Conservation (phyloP, 73 alveolate genomes). For the Tetrahymena borealis region DNA sequence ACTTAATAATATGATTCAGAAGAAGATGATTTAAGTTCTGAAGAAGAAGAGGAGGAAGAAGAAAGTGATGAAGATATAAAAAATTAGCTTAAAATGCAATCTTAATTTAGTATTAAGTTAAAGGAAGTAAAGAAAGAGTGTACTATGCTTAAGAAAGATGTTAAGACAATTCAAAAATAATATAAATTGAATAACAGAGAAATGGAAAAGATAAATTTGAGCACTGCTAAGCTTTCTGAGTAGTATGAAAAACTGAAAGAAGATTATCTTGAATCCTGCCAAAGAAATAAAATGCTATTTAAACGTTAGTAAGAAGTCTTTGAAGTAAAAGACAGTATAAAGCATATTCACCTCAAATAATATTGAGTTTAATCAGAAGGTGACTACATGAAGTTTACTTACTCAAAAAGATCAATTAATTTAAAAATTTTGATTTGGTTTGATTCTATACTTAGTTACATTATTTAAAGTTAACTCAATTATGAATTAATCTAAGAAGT, state of each 20-base stretch:
- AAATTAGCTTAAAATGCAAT: background rate
- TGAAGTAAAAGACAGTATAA: background rate
- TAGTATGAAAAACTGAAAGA: background rate
- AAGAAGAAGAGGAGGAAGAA: background rate
- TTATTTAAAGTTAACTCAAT: no score
- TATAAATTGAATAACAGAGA: background rate
- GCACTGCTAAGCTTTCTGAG: background rate
- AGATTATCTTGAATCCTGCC: background rate
- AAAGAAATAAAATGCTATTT: background rate
- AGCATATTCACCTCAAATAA: background rate
- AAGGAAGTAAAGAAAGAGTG: background rate
- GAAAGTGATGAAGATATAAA: background rate
- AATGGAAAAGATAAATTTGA: background rate
- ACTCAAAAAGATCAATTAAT: no score
- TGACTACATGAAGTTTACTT: no score
- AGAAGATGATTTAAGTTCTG: background rate
- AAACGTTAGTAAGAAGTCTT: background rate
- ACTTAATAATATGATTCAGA: background rate
- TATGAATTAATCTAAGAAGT: no score
- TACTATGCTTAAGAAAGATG: background rate
- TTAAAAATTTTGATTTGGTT: no score
- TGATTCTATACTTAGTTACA: no score
- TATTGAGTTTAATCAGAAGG: background rate
- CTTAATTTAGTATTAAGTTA: background rate
- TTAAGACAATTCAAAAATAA: background rate